Base-by-base conservation (phyloP, 495 filamentous ascomycete species). In the Annulohypoxylon nitens region DNA sequence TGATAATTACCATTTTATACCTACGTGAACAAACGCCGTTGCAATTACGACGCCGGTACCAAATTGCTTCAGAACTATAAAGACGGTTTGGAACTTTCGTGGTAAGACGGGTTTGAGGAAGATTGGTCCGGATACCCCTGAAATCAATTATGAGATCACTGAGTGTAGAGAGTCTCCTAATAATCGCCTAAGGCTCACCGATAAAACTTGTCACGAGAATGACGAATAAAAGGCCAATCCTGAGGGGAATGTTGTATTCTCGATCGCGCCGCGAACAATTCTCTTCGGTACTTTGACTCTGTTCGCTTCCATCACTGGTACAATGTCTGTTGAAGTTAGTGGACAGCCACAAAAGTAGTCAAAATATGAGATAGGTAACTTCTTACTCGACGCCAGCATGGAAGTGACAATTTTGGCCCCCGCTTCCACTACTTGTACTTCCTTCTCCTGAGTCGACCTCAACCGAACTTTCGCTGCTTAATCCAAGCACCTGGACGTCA, bases 41-140 rank as follows among this genome's bases (percentile, higher is more conserved):
- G 91, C 84, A 50, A 93, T 83, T 66, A 93, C 89, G 20, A 93
- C 87, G 1, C 92, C 92, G 0, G 92, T 93, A 5, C 92, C 91
- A 64, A 93, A 93, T 65, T 93, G 91, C 71, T 91, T 88, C 30
- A 92, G 82, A 11, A 86, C 72, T 16, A 86, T 84, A 54, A 87
- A 85, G 37, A 86, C 81, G 58, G 67, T 16, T 20, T 80, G 71
- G 16, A 81, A 75, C 9, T 74, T 69, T 18, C 65, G 61, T 14
- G 76, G 58, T 18, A 81, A 71, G 62, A 79, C 70, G 25, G 69
- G 69, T 26, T 80, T 71, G 23, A 81, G 72, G 14, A 87, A 68
- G 61, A 87, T 85, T n/a, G 86, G 86, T 3, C 67, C 61, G 39
- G 83, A 78, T 26, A 84, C 85, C 10, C 85, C 83, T 78, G 45